Percentiles rank a stretch among this genome's conserved stretches.
Conservation (phyloP, 1,284 basidiomycete species). For the Melanopsichium pennsylvanicum region DNA sequence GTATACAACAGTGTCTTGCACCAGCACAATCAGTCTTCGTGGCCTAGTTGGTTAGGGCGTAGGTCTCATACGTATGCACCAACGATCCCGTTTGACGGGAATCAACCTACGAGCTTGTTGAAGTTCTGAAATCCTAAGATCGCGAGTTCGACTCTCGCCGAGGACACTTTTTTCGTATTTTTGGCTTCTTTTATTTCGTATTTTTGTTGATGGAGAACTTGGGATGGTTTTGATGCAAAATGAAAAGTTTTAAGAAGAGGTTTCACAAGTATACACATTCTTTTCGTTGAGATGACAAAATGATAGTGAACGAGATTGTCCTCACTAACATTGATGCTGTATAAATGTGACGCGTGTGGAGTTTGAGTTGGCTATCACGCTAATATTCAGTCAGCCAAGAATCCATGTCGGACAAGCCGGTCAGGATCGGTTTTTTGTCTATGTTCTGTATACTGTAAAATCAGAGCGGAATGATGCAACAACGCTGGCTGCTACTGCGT, state of each 20-base stretch:
- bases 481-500: no score
- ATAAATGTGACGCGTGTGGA: not conserved
- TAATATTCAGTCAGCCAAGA: no score
- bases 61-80: constrained; percentile 37
- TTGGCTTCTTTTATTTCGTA: no score
- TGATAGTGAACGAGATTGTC: no score
- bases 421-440: not conserved
- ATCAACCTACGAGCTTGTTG: constrained; percentile 18
- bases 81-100: constrained; percentile 32
- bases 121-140: constrained; percentile 36
- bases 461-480: no score
- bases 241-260: no score
- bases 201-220: no score
- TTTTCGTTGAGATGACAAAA: no score
- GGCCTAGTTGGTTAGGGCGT: constrained; percentile 49
- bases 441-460: no score
- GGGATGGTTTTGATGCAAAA: no score
- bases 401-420: constrained; percentile 4
- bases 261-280: no score
- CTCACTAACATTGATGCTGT: not conserved
- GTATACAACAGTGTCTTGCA: no score
- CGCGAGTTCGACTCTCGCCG: constrained; percentile 44
- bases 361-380: not conserved
- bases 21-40: constrained; percentile 15
- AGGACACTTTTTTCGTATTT: constrained; percentile 13